phyloP scores from a whole-genome alignment of 2,329 filamentous ascomycete species.

The Epichloe baconii region DNA sequence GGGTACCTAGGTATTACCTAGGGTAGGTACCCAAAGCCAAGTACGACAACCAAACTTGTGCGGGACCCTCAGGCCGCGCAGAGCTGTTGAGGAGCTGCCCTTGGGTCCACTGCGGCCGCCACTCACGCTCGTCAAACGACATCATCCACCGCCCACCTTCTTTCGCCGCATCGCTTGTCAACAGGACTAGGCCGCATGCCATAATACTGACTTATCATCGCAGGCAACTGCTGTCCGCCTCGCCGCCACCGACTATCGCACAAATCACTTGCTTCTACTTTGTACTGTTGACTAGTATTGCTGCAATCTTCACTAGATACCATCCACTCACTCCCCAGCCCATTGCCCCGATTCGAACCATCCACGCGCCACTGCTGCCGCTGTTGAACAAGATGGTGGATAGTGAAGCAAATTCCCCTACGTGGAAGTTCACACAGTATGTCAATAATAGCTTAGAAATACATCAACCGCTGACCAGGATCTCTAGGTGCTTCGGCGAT shows the following conservation, averaged over 20 bases:
- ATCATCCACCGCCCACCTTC: conserved; percentile 13
- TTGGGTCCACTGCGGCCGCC: conserved; percentile 10
- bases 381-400: conserved; percentile 70
- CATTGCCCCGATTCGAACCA: conserved; percentile 7
- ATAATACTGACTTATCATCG: conserved; percentile 5
- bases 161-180: conserved; percentile 10
- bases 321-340: neutral
- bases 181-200: conserved; percentile 7
- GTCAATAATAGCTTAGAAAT: conserved; percentile 22
- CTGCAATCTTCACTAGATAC: neutral
- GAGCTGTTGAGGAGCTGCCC: conserved; percentile 9
- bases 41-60: neutral
- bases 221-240: conserved; percentile 2
- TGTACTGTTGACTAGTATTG: neutral
- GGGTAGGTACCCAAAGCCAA: neutral
- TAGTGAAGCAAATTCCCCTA: conserved; percentile 84
- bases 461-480: conserved; percentile 13
- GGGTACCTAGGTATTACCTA: no score
- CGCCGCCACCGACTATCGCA: conserved; percentile 3
- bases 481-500: conserved; percentile 86
- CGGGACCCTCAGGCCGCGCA: neutral
- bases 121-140: conserved; percentile 12
- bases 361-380: conserved; percentile 17
- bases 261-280: neutral
- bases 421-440: conserved; percentile 99